Percentiles rank a stretch among this genome's conserved stretches.
phyloP scores from a whole-genome alignment of 305 asterid species.

The Fraxinus ornus region DNA sequence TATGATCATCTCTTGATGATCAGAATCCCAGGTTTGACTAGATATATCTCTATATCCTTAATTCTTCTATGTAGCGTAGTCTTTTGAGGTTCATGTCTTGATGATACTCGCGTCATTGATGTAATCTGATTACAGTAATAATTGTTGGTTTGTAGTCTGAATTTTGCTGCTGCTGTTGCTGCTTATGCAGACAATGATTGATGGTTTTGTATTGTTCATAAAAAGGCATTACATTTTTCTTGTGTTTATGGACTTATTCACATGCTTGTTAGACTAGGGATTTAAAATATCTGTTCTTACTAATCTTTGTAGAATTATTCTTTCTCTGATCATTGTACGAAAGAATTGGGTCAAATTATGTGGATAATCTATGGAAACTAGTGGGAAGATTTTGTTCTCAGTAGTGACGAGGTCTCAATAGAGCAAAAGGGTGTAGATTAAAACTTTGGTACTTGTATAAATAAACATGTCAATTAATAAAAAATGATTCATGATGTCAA shows the following conservation, averaged over 20 bases:
- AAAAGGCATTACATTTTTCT: not conserved
- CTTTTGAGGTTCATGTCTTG: slow-evolving; percentile 32
- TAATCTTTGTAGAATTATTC: not conserved
- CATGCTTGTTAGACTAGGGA: not conserved
- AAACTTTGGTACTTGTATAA: not conserved
- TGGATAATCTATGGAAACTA: not conserved
- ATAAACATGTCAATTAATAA: not conserved
- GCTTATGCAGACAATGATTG: not conserved
- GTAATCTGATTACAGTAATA: not conserved
- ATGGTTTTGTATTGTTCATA: not conserved
- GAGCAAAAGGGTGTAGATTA: not conserved
- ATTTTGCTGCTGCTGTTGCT: not conserved
- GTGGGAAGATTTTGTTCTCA: not conserved
- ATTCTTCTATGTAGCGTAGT: not conserved
- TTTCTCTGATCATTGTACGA: not conserved
- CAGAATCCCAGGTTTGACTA: slow-evolving; percentile 19
- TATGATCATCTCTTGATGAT: slow-evolving; percentile 56
- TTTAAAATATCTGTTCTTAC: not conserved
- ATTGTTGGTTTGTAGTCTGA: not conserved
- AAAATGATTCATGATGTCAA: not conserved
- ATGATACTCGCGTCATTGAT: slow-evolving; percentile 24
- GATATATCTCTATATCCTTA: not conserved
- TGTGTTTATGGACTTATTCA: not conserved
- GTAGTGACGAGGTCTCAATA: not conserved
- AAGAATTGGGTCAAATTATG: not conserved